A percentile compares a stretch with the other conserved stretches of the same genome.
Conservation (phyloP, 106 monocot genomes). For the Dendrobium catenatum region DNA sequence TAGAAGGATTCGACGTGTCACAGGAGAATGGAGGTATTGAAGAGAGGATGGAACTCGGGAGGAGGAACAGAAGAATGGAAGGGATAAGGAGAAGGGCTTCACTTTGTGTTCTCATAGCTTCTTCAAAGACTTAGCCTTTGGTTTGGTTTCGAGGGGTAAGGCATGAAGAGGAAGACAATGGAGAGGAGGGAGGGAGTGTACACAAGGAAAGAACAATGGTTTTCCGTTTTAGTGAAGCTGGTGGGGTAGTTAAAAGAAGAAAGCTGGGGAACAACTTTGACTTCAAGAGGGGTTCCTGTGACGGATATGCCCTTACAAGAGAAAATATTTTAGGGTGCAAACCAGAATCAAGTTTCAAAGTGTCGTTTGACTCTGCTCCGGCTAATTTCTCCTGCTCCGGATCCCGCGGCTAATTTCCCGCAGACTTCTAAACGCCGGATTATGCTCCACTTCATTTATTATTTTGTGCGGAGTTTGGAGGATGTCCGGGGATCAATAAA, state of each 20-base stretch:
- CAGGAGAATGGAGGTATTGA: constrained; percentile 61
- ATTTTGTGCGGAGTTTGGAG: no score
- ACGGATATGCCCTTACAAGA: not conserved
- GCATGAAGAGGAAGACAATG: not conserved
- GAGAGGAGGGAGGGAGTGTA: not conserved
- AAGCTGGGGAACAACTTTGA: not conserved
- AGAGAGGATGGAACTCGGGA: not conserved
- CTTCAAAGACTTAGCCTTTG: not conserved
- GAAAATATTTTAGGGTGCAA: not conserved
- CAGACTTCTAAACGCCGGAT: no score
- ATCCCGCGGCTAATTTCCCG: no score
- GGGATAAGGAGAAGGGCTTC: constrained; percentile 1
- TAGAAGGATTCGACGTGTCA: constrained; percentile 23
- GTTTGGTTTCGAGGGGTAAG: no score
- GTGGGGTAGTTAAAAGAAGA: not conserved
- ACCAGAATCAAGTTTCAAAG: no score
- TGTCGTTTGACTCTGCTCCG: no score
- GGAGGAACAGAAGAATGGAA: constrained; percentile 2
- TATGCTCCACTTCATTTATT: no score
- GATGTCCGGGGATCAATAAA: no score
- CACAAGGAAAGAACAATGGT: not conserved
- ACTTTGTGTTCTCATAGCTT: constrained; percentile 13
- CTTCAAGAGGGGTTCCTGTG: not conserved
- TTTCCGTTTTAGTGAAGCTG: not conserved
- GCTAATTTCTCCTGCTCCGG: no score